Base-by-base conservation (phyloP, 2,329 filamentous ascomycete genomes). In the Spiromastix sp. region DNA sequence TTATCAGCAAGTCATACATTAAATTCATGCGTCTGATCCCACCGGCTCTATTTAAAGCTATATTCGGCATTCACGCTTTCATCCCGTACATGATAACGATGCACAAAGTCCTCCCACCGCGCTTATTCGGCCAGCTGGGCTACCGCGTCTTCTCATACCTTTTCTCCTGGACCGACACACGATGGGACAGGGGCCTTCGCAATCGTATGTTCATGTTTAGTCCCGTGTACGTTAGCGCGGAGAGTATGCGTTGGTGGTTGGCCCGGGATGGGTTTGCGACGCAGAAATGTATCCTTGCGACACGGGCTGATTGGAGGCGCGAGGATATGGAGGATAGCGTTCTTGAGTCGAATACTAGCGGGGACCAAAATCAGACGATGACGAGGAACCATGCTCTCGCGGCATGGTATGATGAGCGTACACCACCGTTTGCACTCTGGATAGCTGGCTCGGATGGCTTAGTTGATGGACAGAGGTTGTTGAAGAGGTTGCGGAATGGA, bases 181-280 rank as follows among this genome's bases (percentile, higher is more conserved):
- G 85, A 5, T 95, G 89, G 89, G 89, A 95, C 43, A 74, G 77
- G 6, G 84, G 71, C 5, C 62, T 94, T 10, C 70, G 83, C 39
- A 65, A 85, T 52, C 78, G 89, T 27, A 81, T 93, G 72, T 95
- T 96, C 56, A 85, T 91, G 49, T 95, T 93, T 46, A 78, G 85
- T 0, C 89, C 89, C 1, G 85, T 93, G 0, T 93, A 93, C 49
- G 85, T 95, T 33, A 85, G 79, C 47, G 74, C 85, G 1, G 86
- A 95, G 61, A 81, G 78, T 39, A 94, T 95, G 85, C 71, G 85
- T 4, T 96, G 89, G 89, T 95, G 89, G 89, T 70, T 95, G 1
- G 89, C 87, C 0, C 67, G 79, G 3, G 85, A 91, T 48, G 86
- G 86, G 47, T 95, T 93, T 50, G 80, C 76, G 17, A 77, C 71